A percentile compares a stretch with the other conserved stretches of the same genome.
Conservation (phyloP, 108 stramenopile species). For the Fragilaria radians region DNA sequence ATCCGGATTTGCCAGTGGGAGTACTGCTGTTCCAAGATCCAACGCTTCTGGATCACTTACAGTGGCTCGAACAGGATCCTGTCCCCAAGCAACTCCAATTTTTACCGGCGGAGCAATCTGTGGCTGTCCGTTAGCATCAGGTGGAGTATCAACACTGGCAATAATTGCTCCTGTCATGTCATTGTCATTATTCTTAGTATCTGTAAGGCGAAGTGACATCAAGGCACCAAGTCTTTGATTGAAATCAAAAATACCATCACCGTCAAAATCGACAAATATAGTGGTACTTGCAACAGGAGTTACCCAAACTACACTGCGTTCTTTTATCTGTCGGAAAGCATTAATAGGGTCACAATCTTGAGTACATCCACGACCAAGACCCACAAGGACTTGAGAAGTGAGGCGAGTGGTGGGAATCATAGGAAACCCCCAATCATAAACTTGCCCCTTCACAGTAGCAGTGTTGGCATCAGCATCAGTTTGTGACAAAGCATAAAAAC, state of each 20-base stretch:
- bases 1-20: slow-evolving; percentile 2
- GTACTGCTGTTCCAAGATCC: slow-evolving; percentile 8
- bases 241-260: slow-evolving; percentile 11
- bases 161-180: slow-evolving; percentile 23
- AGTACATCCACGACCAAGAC: slow-evolving; percentile 18
- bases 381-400: slow-evolving; percentile 12
- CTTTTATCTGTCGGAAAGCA: not conserved
- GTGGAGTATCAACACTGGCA: not conserved
- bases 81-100: slow-evolving; percentile 12
- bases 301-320: slow-evolving; percentile 22
- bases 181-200: slow-evolving; percentile 7
- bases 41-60: not conserved
- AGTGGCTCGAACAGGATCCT: not conserved
- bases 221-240: not conserved
- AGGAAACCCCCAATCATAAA: slow-evolving; percentile 9
- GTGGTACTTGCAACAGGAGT: slow-evolving; percentile 11
- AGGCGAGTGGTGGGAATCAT: slow-evolving; percentile 9
- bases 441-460: too few species aligned
- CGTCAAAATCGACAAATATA: slow-evolving; percentile 18
- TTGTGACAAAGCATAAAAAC: not conserved
- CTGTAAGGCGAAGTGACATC: not conserved
- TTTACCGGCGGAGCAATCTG: not conserved
- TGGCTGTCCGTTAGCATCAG: slow-evolving; percentile 1
- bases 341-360: not conserved
- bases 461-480: not conserved